Evolutionary conservation across 2,329 filamentous ascomycete genomes (phyloP), one percentile per base, ranked within the genome.

Genomic region (Byssoonygena ceratinophila): DNA sequence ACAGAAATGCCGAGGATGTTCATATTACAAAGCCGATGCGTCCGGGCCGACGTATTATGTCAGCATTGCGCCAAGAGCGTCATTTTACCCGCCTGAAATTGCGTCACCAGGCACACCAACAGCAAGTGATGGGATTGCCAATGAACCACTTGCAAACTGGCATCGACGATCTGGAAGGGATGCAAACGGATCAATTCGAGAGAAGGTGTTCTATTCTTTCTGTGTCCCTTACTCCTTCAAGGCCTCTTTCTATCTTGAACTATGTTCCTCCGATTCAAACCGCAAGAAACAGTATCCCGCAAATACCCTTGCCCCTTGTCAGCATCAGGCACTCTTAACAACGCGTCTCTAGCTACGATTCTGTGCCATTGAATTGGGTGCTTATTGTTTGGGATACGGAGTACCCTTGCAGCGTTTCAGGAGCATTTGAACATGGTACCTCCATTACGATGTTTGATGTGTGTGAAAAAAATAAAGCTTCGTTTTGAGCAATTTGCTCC

Each of bases 251-350:
- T 9, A 29, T 29, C 6, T 46, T 34, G 3, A 16, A 45, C 5
- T n/a, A 31, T 44, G 40, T 32, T 43, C 43, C 47, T 50, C 47
- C 47, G 47, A 20, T 14, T 50, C 8, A 37, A 50, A 50, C 47
- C 47, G 47, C 47, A 25, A 25, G 18, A 27, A 22, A 47, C 32
- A 20, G 14, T 16, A 4, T 47, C 9, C 45, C 45, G 45, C 32
- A 25, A 27, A 25, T 47, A 47, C 16, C 45, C 45, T 47, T 50
- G 39, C 36, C 47, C 47, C 47, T n/a, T 50, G 37, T 43, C 25
- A 23, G 37, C 37, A 9, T 37, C 12, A 16, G 22, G 44, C 27
- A 14, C 25, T 31, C 16, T 20, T 25, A 25, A 46, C n/a, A 32
- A 46, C 3, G 8, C 7, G 12, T 14, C 7, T 6, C 16, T 5